Evolutionary conservation across 306 rosid genomes (phyloP), one percentile per base, ranked within the genome.

Genomic region (Cucurbita moschata): DNA sequence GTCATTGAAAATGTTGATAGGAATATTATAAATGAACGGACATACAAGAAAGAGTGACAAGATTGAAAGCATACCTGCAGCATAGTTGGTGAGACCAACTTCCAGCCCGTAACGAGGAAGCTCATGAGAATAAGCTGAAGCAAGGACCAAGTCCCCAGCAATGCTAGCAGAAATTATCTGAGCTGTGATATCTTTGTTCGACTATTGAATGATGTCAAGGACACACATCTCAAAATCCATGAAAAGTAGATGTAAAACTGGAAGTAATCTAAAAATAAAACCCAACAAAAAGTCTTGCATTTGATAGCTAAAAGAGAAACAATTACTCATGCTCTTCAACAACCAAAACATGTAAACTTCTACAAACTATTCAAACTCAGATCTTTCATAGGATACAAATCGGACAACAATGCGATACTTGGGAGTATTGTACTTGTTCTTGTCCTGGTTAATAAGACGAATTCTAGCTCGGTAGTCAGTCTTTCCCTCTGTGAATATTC

Each of bases 41-140:
- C 37, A 12, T 13, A 12, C 30, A 5, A 15, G 1, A 4, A 9
- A 12, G 0, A 7, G 18, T 9, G 13, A 21, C 15, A 12, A n/a
- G 10, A 1, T 12, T 0, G 8, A 1, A 19, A 15, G 79, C 57
- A 5, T 83, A 94, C 98, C 97, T 75, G 97, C 98, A 5, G 97
- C 97, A 81, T 94, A 94, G 79, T 94, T 94, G 6, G 97, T 87
- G 39, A 89, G 90, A 21, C 98, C 98, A 19, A 89, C 96, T 82
- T 87, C 79, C 14, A 88, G 89, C 16, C 98, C 98, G 80, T 76
- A 94, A 7, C 0, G 79, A 0, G 97, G 96, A 21, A 94, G 83
- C 79, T 94, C 98, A 46, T 87, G 91, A 0, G 92, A 30, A 77
- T 90, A 94, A 1, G 97, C 96, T 0, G 96, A 87, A 67, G 97